Evolutionary conservation across 768 basidiomycete species (phyloP).

Genomic region (Megacollybia marginata): DNA sequence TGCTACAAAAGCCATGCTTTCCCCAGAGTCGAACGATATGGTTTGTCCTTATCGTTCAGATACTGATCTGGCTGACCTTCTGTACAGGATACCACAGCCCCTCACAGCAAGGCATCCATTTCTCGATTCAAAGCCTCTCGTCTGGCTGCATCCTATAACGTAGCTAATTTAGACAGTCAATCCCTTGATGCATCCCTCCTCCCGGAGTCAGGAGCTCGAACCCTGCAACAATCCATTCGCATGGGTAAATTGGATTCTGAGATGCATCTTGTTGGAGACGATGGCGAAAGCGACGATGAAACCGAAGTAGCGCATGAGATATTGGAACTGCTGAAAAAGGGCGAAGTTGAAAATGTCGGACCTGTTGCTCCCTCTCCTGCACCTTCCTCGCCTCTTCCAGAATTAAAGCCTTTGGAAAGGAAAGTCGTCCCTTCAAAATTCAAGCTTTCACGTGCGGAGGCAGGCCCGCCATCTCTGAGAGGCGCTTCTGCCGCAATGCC

Average conservation of each 20-base stretch:
- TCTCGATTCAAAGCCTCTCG: conserved; percentile 63
- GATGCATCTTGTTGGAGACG: conserved; percentile 41
- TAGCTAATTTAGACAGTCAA: conserved; percentile 27
- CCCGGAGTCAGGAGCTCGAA: conserved; percentile 37
- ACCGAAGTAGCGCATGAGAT: conserved; percentile 38
- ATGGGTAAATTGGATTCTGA: conserved; percentile 49
- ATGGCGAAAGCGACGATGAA: conserved; percentile 41
- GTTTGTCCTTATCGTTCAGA: too few relatives aligned
- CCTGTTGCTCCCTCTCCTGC: conserved; percentile 27
- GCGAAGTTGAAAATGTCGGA: conserved; percentile 47
- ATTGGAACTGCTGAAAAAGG: conserved; percentile 41
- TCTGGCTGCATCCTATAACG: conserved; percentile 40
- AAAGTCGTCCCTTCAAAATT: conserved; percentile 41
- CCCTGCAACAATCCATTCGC: conserved; percentile 44
- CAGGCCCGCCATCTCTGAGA: conserved; percentile 29
- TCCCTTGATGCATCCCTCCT: conserved; percentile 36
- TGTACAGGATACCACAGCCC: background rate
- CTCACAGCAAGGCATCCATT: conserved; percentile 36
- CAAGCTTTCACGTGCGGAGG: conserved; percentile 31
- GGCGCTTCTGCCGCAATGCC: conserved; percentile 2
- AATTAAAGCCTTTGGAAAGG: conserved; percentile 18
- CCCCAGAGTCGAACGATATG: conserved; percentile 1
- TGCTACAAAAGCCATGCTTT: conserved; percentile 42
- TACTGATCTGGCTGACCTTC: too few relatives aligned
- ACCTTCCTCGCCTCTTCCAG: conserved; percentile 7